Base-by-base conservation (phyloP, 805 yeast genomes). In the Pichia manshurica region DNA sequence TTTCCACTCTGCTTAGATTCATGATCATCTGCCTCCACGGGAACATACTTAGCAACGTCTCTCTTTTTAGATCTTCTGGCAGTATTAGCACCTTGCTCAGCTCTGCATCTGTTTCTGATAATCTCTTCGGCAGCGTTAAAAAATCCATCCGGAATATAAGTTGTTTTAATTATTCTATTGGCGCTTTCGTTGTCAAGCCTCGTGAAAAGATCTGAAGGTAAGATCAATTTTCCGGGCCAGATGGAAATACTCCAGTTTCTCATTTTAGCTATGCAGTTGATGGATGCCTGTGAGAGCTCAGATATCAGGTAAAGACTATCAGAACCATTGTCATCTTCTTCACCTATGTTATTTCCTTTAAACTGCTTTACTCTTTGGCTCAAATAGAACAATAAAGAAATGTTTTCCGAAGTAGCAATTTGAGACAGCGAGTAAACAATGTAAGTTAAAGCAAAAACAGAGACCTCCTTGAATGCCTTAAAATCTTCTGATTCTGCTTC, bases 281-380 rank as follows among this genome's bases (percentile, higher is more conserved):
- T 70, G 5, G 79, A 67, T 48, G 84, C 64, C 61, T 86, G 95
- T 1, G 88, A 71, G 36, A 89, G 63, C 56, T 89, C 96, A 1
- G 95, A 75, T 12, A 87, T 68, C 35, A 79, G 63, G 58, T 87
- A 89, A 33, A 88, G 65, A 15, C 40, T 3, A 9, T 34, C 33
- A 3, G 31, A 8, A 15, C 15, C 12, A 12, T 28, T 58, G 61
- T 35, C 44, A 3, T 63, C 68, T 3, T 57, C 61, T 5, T 65
- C 68, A 5, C 68, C 73, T 3, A 69, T 55, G 21, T 52, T 71
- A 41, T 72, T 74, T 65, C 87, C 95, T 44, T 79, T 72, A 56
- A 81, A 84, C 61, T 87, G 95, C 60, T 87, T 88, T 17, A 87
- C 75, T 46, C 95, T 73, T 49, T 84, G 84, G 0, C 93, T 80